Conservation (phyloP, 139 green algal genomes). For the Chlorokybus atmophyticus region DNA sequence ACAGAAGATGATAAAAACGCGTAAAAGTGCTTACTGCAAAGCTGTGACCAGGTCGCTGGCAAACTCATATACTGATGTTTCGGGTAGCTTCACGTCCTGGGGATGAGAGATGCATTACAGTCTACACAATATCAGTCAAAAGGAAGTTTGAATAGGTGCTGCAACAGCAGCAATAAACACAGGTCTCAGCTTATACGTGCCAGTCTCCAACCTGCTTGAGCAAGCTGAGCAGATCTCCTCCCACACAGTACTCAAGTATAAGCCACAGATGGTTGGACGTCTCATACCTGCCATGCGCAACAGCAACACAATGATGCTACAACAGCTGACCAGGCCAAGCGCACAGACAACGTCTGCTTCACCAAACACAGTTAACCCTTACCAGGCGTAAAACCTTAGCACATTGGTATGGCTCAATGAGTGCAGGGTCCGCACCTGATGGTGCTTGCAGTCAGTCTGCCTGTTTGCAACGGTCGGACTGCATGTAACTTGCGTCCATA, state of each 20-base stretch:
- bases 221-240: slow-evolving; percentile 73
- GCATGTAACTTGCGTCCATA: too few species aligned
- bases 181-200: neutral
- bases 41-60: slow-evolving; percentile 54
- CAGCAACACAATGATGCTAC: neutral
- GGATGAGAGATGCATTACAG: neutral
- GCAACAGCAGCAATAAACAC: too few species aligned
- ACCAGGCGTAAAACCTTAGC: slow-evolving; percentile 82
- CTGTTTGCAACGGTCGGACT: neutral
- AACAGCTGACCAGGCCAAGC: neutral
- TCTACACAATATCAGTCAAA: too few species aligned
- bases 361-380: slow-evolving; percentile 8
- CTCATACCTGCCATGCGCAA: slow-evolving; percentile 63
- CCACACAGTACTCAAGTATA: slow-evolving; percentile 96
- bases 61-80: slow-evolving; percentile 73
- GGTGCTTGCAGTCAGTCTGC: neutral
- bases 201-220: slow-evolving; percentile 44
- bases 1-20: neutral
- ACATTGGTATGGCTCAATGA: slow-evolving; percentile 72
- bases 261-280: slow-evolving; percentile 92
- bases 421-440: slow-evolving; percentile 49
- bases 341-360: slow-evolving; percentile 1
- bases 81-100: slow-evolving; percentile 67
- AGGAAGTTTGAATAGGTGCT: too few species aligned
- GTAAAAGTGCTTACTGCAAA: slow-evolving; percentile 26